Evolutionary conservation across 2,329 filamentous ascomycete species (phyloP).

Genomic region (Ophiostoma quercus): DNA sequence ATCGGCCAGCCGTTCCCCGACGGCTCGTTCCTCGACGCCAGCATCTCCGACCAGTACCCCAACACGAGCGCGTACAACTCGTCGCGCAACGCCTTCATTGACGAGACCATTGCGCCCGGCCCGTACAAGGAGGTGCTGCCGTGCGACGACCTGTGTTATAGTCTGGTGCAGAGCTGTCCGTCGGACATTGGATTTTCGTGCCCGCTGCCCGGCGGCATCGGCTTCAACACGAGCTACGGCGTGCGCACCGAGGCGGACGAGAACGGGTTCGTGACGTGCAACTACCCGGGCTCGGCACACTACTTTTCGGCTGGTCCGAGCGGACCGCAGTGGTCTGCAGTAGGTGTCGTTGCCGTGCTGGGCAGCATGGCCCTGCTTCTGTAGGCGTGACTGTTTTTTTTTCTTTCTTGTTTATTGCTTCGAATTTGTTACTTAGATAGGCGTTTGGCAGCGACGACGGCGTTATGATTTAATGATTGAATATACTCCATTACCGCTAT

Average conservation of each 20-base stretch:
- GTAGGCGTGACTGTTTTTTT: not conserved
- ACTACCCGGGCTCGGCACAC: slow-evolving; percentile 57
- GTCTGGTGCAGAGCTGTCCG: slow-evolving; percentile 79
- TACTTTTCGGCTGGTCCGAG: slow-evolving; percentile 37
- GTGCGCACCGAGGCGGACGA: slow-evolving; percentile 27
- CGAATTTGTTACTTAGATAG: not conserved
- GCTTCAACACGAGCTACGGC: slow-evolving; percentile 47
- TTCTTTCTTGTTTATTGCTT: not conserved
- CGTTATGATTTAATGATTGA: slow-evolving; percentile 9
- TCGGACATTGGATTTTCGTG: slow-evolving; percentile 70
- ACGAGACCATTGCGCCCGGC: slow-evolving; percentile 65
- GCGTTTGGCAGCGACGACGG: slow-evolving; percentile 8
- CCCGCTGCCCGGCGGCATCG: slow-evolving; percentile 45
- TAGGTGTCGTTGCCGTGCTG: slow-evolving; percentile 14
- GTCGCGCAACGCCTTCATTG: slow-evolving; percentile 69
- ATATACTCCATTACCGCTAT: slow-evolving; percentile 3
- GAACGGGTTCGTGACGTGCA: slow-evolving; percentile 44
- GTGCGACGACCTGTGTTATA: slow-evolving; percentile 81
- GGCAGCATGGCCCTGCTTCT: not conserved
- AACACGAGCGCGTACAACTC: slow-evolving; percentile 42
- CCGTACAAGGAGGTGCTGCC: slow-evolving; percentile 93
- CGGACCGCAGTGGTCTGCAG: slow-evolving; percentile 17
- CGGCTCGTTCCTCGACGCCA: slow-evolving; percentile 43
- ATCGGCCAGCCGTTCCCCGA: slow-evolving; percentile 66
- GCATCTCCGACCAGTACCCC: slow-evolving; percentile 30